Conservation (phyloP, 768 basidiomycete species). For the Amanita polypyramis region DNA sequence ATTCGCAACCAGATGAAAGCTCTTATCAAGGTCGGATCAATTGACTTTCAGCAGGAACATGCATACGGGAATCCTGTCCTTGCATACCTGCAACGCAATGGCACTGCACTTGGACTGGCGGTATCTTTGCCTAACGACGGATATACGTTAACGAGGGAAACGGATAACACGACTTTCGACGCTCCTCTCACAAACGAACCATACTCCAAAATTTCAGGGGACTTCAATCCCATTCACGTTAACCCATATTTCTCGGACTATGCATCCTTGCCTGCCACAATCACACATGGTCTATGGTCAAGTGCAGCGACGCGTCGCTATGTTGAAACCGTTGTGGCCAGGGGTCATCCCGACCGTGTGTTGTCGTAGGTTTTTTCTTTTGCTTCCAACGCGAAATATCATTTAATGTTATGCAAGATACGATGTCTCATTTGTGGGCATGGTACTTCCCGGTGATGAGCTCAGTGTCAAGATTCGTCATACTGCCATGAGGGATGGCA, state of each 20-base stretch:
- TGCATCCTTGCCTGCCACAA: conserved; percentile 88
- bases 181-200: conserved; percentile 90
- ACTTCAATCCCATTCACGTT: conserved; percentile 98
- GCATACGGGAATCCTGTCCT: conserved; percentile 90
- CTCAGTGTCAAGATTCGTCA: conserved; percentile 83
- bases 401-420: conserved; percentile 40
- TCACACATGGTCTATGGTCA: conserved; percentile 97
- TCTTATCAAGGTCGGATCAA: conserved; percentile 78
- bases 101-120: conserved; percentile 64
- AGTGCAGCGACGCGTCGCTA: conserved; percentile 90
- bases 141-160: conserved; percentile 66
- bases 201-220: conserved; percentile 92
- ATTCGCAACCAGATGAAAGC: conserved; percentile 82
- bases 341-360: conserved; percentile 88
- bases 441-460: conserved; percentile 89
- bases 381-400: conserved; percentile 5
- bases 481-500: conserved; percentile 84
- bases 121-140: conserved; percentile 77
- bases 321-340: conserved; percentile 88
- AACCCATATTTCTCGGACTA: conserved; percentile 98
- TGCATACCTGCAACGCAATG: conserved; percentile 89
- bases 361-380: conserved; percentile 52
- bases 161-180: conserved; percentile 55
- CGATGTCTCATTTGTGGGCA: conserved; percentile 91
- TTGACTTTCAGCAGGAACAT: conserved; percentile 81